Conservation (phyloP, 306 rosid species). For the Rosa rugosa region DNA sequence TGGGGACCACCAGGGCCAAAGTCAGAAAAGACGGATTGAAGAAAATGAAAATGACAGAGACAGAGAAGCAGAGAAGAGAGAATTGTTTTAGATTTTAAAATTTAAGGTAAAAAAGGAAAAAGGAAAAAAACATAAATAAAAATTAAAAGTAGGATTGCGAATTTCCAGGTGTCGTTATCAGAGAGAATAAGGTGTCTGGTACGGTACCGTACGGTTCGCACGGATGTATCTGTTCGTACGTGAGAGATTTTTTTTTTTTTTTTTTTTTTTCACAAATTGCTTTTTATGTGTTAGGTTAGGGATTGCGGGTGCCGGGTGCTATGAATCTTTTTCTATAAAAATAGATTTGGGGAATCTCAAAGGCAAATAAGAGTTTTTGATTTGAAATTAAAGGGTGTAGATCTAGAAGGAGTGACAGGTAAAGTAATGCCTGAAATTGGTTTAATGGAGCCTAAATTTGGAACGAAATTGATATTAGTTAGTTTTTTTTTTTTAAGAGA, state of each 20-base stretch:
- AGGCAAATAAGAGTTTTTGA: neutral
- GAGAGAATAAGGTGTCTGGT: constrained; percentile 30
- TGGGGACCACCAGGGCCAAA: constrained; percentile 32
- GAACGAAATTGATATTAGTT: neutral
- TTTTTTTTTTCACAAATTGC: neutral
- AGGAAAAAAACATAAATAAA: neutral
- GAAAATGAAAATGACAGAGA: neutral
- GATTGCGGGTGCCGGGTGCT: neutral
- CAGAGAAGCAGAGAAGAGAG: neutral
- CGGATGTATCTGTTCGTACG: neutral
- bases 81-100: constrained; percentile 2
- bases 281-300: neutral
- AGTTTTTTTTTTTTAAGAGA: neutral
- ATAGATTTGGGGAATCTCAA: neutral
- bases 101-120: too few species aligned
- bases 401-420: neutral
- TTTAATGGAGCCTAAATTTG: neutral
- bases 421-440: neutral
- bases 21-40: constrained; percentile 44
- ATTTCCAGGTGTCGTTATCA: constrained; percentile 44
- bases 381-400: neutral
- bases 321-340: neutral
- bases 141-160: constrained; percentile 11
- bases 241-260: neutral
- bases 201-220: constrained; percentile 14